Evolutionary conservation across 768 basidiomycete species (phyloP).

Genomic region (Clitopilus passeckerianus): DNA sequence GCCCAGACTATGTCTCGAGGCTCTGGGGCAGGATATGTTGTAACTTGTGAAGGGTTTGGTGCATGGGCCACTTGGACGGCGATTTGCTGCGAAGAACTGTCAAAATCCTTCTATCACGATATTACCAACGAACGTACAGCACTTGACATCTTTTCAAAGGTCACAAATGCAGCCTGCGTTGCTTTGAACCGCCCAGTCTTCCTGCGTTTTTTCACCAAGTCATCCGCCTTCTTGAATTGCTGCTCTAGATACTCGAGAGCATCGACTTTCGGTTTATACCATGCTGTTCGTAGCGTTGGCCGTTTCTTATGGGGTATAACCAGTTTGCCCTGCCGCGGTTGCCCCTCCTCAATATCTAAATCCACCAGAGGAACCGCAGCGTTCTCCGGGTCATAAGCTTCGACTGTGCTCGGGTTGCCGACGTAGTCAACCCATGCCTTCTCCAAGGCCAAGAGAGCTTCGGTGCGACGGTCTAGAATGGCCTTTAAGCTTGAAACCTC

Average conservation of each 20-base stretch:
- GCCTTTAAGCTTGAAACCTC: conserved; percentile 71
- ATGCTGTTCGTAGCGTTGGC: conserved; percentile 70
- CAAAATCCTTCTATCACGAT: neutral
- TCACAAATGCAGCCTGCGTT: conserved; percentile 87
- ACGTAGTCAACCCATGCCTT: conserved; percentile 86
- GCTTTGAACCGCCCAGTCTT: conserved; percentile 71
- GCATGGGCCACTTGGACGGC: conserved; percentile 83
- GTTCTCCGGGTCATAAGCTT: conserved; percentile 75
- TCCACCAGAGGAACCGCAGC: conserved; percentile 44
- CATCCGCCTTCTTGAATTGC: conserved; percentile 77
- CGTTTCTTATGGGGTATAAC: conserved; percentile 73
- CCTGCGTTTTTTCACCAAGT: conserved; percentile 72
- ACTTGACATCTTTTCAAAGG: conserved; percentile 93
- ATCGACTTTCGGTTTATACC: conserved; percentile 78
- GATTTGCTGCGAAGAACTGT: conserved; percentile 56
- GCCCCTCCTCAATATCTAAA: conserved; percentile 46
- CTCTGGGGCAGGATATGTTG: conserved; percentile 81
- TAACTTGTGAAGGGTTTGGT: conserved; percentile 57
- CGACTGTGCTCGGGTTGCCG: conserved; percentile 87
- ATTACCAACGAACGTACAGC: conserved; percentile 50
- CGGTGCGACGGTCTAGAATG: conserved; percentile 75
- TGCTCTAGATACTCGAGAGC: conserved; percentile 85
- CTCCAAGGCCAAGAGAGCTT: conserved; percentile 78
- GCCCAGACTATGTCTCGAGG: conserved; percentile 96
- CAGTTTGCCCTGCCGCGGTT: conserved; percentile 41